Percentiles rank a stretch among this genome's conserved stretches.
phyloP scores from a whole-genome alignment of 148 eudicot genomes.

The Camellia granthamiana region DNA sequence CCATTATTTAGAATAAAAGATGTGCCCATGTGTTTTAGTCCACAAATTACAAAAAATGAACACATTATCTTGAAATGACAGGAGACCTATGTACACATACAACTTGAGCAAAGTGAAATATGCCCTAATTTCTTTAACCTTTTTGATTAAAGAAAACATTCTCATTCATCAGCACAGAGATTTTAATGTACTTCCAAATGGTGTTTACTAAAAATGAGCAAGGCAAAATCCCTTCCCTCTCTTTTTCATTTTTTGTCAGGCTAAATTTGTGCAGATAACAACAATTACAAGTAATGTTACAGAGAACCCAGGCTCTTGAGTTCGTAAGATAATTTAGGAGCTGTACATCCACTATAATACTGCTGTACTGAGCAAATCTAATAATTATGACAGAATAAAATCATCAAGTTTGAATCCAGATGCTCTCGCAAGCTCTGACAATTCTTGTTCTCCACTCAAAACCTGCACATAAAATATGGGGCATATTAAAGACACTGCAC shows the following conservation, averaged over 20 bases:
- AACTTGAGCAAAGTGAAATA: too few relatives aligned
- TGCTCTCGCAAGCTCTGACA: slow-evolving; percentile 55
- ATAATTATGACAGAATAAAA: slow-evolving; percentile 13
- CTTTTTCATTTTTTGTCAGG: background rate
- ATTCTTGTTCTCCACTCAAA: slow-evolving; percentile 60
- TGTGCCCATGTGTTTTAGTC: too few relatives aligned
- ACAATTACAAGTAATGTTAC: background rate
- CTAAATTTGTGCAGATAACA: background rate
- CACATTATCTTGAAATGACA: too few relatives aligned
- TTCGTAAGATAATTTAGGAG: background rate
- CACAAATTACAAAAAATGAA: too few relatives aligned
- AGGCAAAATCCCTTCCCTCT: slow-evolving; percentile 1
- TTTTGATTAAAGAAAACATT: background rate
- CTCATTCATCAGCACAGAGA: background rate
- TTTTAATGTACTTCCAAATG: background rate
- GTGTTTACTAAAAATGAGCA: background rate
- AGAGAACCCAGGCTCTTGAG: background rate
- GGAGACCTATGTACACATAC: too few relatives aligned
- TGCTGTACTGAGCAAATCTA: background rate
- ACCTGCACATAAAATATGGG: slow-evolving; percentile 44
- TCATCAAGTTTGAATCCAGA: slow-evolving; percentile 53
- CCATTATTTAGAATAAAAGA: too few relatives aligned
- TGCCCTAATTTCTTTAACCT: background rate
- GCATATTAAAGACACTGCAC: background rate
- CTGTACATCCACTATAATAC: background rate